Base-by-base conservation (phyloP, 2,329 filamentous ascomycete species). In the Mariannaea elegans region DNA sequence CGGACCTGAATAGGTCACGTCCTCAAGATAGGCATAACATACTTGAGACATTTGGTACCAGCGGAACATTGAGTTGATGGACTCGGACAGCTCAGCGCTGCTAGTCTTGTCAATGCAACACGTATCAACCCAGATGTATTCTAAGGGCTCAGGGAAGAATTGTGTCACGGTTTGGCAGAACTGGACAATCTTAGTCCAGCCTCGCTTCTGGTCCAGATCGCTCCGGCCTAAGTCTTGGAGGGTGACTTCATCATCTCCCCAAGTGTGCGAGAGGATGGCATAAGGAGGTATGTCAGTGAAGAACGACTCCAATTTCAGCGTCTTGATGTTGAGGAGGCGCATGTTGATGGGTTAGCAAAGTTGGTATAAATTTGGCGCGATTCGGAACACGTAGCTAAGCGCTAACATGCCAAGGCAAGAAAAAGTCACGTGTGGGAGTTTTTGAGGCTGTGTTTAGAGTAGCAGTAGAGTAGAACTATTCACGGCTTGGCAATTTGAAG, bases 1-100 rank as follows among this genome's bases (percentile, higher is more conserved):
- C 6, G 38, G 16, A 3, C 23, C 27, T 13, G 46, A 34, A 12
- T 34, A 71, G 90, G 90, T 18, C 6, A 65, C 60, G 47, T 68
- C 65, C 10, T 65, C 62, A 14, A 68, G 62, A 19, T 59, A 63
- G 0, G 59, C 61, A 19, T 59, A 65, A 44, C 65, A 68, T 31
- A 39, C 44, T 7, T 59, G 41, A 1, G 64, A 48, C 13, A 50
- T n/a, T 45, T 62, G 87, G 19, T 66, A 66, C 62, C 62, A 66
- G 29, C 56, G 56, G 21, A 59, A 65, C 64, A 66, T 66, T 21
- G 62, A 48, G 71, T 68, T 67, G 56, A 67, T 68, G 34, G 63
- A 59, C 49, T 68, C 66, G 3, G 65, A 64, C 7, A 66, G 46
- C 48, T 64, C 64, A 12, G 64, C 59, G 39, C 64, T 66, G 46